Percentiles rank a stretch among this genome's conserved stretches.
These are phyloP conservation scores for Rhizomucor pusillus DNA, from an alignment of 371 early-diverging fungal species.

Conservation along the genomic window DNA sequence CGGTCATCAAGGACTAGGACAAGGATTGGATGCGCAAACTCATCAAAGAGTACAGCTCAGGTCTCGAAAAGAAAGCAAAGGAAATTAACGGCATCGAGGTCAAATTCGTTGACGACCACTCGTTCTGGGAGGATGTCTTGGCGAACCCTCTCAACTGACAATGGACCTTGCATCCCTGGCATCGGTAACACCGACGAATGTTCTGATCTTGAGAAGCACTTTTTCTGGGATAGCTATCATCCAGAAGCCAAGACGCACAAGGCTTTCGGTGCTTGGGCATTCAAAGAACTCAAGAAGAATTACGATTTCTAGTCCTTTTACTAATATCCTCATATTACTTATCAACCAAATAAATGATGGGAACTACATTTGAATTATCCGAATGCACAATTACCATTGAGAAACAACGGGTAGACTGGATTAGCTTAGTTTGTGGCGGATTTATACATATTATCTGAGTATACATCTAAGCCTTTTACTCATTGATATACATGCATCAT, in stretches of 20 bases:
- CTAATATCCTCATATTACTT: no score
- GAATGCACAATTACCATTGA: no score
- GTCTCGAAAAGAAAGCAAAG: conserved; percentile 7
- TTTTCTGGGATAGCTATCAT: conserved; percentile 21
- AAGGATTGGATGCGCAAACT: conserved; percentile 8
- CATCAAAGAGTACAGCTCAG: conserved; percentile 13
- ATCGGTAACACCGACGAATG: conserved; percentile 22
- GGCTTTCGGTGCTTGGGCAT: conserved; percentile 15
- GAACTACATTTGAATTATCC: no score
- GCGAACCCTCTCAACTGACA: conserved; percentile 13
- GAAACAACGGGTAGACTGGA: no score
- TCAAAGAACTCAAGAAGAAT: conserved; percentile 4
- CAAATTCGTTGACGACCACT: conserved; percentile 18
- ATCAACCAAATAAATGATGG: no score
- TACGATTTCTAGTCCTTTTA: conserved; percentile 8
- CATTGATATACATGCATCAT: no score
- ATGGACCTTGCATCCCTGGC: conserved; percentile 22
- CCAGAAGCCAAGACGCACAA: conserved; percentile 20
- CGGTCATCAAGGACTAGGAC: conserved; percentile 10
- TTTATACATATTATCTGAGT: no score
- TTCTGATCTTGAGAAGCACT: conserved; percentile 16
- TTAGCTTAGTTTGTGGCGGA: no score
- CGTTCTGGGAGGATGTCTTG: conserved; percentile 12
- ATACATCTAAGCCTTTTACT: no score
- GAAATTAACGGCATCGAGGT: conserved; percentile 10